phyloP scores from a whole-genome alignment of 768 basidiomycete species.

The Calocybe cyanea region DNA sequence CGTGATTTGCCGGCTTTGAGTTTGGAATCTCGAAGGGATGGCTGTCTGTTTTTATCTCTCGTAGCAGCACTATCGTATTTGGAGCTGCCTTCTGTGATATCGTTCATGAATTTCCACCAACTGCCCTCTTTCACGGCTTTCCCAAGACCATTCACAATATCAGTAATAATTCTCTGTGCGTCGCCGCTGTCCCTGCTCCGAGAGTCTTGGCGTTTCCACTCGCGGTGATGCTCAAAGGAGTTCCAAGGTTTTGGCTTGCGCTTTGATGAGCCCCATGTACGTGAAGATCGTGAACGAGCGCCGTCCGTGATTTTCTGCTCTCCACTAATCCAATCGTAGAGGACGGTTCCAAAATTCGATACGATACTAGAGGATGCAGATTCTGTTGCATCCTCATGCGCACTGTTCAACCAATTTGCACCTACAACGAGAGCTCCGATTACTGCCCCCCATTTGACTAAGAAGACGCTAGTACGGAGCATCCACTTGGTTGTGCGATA shows the following conservation, averaged over 20 bases:
- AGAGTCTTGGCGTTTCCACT: conserved; percentile 51
- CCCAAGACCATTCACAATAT: conserved; percentile 32
- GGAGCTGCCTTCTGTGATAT: conserved; percentile 11
- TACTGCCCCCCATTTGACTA: conserved; percentile 75
- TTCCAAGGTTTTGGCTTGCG: conserved; percentile 54
- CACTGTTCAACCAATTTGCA: conserved; percentile 48
- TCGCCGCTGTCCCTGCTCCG: conserved; percentile 24
- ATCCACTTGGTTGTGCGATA: conserved; percentile 80
- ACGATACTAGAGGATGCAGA: conserved; percentile 33
- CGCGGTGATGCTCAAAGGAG: conserved; percentile 54
- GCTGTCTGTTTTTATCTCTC: conserved; percentile 12
- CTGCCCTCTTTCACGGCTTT: conserved; percentile 20
- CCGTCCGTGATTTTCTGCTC: conserved; percentile 24
- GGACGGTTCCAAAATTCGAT: conserved; percentile 34
- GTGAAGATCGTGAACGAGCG: conserved; percentile 20
- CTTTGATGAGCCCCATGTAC: conserved; percentile 13
- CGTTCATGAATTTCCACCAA: conserved; percentile 31
- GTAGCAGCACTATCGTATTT: background rate
- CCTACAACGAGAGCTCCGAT: conserved; percentile 50
- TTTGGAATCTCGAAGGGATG: conserved; percentile 8
- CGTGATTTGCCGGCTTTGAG: conserved; percentile 21
- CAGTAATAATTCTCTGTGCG: conserved; percentile 43
- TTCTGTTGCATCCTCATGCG: conserved; percentile 25
- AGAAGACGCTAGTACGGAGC: conserved; percentile 60
- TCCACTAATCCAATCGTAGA: conserved; percentile 42